Evolutionary conservation across 148 eudicot species (phyloP).

Genomic region (Fagopyrum tataricum): DNA sequence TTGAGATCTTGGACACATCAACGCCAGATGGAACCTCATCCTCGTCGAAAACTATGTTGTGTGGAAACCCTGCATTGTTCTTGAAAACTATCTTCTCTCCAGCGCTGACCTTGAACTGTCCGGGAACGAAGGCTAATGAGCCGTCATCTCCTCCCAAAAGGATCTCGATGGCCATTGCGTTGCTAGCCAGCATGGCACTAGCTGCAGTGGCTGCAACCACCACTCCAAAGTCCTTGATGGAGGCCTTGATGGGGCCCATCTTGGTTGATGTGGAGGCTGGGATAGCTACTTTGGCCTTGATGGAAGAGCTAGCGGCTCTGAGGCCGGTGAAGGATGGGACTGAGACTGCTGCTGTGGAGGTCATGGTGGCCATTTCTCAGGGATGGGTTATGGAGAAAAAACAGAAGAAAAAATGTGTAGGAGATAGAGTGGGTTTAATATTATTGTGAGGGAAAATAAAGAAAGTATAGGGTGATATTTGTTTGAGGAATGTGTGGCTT

Average conservation of each 20-base stretch:
- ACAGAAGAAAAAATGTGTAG: neutral
- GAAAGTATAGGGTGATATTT: too few relatives aligned
- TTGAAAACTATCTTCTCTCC: constrained; percentile 79
- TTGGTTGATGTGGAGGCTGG: constrained; percentile 24
- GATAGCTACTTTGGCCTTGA: constrained; percentile 20
- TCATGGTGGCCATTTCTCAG: constrained; percentile 53
- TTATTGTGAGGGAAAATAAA: neutral
- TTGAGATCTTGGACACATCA: constrained; percentile 55
- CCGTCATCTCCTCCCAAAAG: constrained; percentile 68
- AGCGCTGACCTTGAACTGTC: constrained; percentile 34
- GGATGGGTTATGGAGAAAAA: neutral
- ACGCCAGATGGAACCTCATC: constrained; percentile 81
- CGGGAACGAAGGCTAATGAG: constrained; percentile 48
- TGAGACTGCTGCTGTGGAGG: constrained; percentile 63
- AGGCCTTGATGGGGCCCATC: constrained; percentile 38
- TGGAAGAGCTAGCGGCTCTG: constrained; percentile 27
- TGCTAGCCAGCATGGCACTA: constrained; percentile 53
- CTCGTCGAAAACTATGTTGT: constrained; percentile 84
- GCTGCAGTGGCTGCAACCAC: constrained; percentile 60
- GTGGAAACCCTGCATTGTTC: constrained; percentile 95
- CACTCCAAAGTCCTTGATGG: constrained; percentile 54
- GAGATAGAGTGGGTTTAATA: neutral
- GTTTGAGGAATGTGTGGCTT: too few relatives aligned
- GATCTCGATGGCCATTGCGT: constrained; percentile 69
- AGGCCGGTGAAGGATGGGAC: constrained; percentile 81